A percentile compares a stretch with the other conserved stretches of the same genome.
Evolutionary conservation across 2,329 filamentous ascomycete species (phyloP).

Genomic region (Cladosporium colombiae): DNA sequence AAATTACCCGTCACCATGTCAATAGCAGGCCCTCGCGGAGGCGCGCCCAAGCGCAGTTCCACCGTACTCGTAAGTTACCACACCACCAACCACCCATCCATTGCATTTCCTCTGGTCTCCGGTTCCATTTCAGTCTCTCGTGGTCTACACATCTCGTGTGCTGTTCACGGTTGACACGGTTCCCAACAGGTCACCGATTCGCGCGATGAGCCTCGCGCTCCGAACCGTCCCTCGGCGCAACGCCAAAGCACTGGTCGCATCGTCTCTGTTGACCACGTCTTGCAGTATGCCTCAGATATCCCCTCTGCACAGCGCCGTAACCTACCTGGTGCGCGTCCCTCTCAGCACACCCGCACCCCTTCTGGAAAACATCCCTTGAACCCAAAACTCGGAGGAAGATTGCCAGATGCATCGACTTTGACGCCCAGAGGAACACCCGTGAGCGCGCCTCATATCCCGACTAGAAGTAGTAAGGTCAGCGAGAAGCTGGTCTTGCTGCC

Average conservation of each 20-base stretch:
- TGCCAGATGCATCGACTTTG: conserved; percentile 31
- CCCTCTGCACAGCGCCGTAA: conserved; percentile 87
- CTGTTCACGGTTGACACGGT: conserved; percentile 15
- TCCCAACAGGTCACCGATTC: conserved; percentile 31
- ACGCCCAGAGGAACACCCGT: conserved; percentile 44
- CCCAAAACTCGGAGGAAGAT: conserved; percentile 45
- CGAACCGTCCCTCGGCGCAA: conserved; percentile 26
- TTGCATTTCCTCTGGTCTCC: background rate
- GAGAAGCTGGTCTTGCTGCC: conserved; percentile 96
- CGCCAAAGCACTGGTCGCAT: conserved; percentile 59
- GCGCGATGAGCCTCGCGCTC: conserved; percentile 16
- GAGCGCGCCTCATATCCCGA: conserved; percentile 61
- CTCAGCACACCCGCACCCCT: conserved; percentile 50
- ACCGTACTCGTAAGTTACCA: conserved; percentile 19
- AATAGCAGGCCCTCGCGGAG: conserved; percentile 16
- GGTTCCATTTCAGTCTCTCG: conserved; percentile 10
- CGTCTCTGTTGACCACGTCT: conserved; percentile 88
- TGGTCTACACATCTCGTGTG: background rate
- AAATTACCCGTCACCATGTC: conserved; percentile 1
- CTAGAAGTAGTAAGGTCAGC: conserved; percentile 88
- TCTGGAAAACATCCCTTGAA: conserved; percentile 55
- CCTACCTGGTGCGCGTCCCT: conserved; percentile 59
- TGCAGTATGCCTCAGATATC: conserved; percentile 91
- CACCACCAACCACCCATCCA: background rate
- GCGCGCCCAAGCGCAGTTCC: conserved; percentile 4